Percentiles rank a stretch among this genome's conserved stretches.
phyloP scores from a whole-genome alignment of 2,329 filamentous ascomycete species.

The Colletotrichum simmondsii region DNA sequence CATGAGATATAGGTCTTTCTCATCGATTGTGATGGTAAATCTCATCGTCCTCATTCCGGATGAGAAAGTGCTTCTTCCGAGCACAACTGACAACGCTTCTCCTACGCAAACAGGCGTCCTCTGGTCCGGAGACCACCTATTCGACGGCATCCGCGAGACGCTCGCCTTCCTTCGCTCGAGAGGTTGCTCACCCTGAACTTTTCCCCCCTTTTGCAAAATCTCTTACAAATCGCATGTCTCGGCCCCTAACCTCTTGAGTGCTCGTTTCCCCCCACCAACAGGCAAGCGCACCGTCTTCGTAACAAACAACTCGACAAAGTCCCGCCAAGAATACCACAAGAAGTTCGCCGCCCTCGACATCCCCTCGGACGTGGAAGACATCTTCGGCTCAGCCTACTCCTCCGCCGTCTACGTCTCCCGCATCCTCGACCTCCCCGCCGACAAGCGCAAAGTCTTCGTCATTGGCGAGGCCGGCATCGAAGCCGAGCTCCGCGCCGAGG shows the following conservation, averaged over 20 bases:
- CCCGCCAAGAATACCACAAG: slow-evolving; percentile 89
- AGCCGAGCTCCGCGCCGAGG: slow-evolving; percentile 84
- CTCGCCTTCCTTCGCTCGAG: slow-evolving; percentile 83
- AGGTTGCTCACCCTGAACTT: slow-evolving; percentile 62
- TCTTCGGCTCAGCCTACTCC: slow-evolving; percentile 96
- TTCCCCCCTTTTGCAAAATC: not conserved
- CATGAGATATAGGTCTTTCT: slow-evolving; percentile 70
- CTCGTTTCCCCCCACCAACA: slow-evolving; percentile 45
- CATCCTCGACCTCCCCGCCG: slow-evolving; percentile 81
- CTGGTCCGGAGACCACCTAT: slow-evolving; percentile 94
- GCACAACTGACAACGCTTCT: slow-evolving; percentile 3
- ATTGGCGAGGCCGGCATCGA: slow-evolving; percentile 93
- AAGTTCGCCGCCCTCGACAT: slow-evolving; percentile 89
- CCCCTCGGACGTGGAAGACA: slow-evolving; percentile 83
- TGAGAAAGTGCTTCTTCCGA: slow-evolving; percentile 4
- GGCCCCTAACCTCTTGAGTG: slow-evolving; percentile 18
- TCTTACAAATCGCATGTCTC: not conserved
- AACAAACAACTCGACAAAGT: slow-evolving; percentile 99
- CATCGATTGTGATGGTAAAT: slow-evolving; percentile 93
- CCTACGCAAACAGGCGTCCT: slow-evolving; percentile 75
- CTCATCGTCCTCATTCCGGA: not conserved
- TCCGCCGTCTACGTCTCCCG: slow-evolving; percentile 95
- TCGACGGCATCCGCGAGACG: slow-evolving; percentile 86
- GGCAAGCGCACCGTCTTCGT: slow-evolving; percentile 96
- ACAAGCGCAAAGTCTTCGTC: slow-evolving; percentile 93